Evolutionary conservation across 2,329 filamentous ascomycete genomes (phyloP), one percentile per base, ranked within the genome.

Genomic region (Fusarium solani-melongenae): DNA sequence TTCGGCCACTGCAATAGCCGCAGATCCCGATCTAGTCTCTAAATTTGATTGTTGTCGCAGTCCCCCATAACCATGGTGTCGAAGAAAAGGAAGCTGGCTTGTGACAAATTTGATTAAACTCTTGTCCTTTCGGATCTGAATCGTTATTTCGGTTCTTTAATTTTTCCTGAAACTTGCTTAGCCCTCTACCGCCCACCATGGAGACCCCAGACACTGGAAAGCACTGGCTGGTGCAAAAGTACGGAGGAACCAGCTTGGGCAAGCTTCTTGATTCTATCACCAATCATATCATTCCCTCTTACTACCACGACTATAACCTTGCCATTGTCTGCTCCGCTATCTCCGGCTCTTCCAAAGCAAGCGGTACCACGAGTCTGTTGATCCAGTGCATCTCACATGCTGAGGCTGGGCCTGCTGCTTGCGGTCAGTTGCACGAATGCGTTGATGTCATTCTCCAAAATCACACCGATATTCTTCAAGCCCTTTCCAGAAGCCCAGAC

Each of bases 301-400:
- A 46, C 22, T 46, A 2, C 22, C 41, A 46, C 5, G 41, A 65
- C n/a, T 61, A 65, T 17, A 41, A 53, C 17, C 56, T 65, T 3
- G 41, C 51, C 3, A n/a, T 65, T 6, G 56, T 65, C 1, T 65
- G 63, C 34, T 65, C 63, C 14, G 63, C 63, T 9, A 33, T 61
- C 34, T 61, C 56, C 0, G 44, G 56, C 3, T n/a, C 56, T 14
- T 61, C 63, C 44, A 65, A 65, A 34, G 58, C 56, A 11, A 61
- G 22, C 7, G 63, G 63, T 9, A 65, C 63, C 2, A 65, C 63
- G 17, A 65, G 56, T 12, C 7, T 61, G 4, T 29, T 65, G 17
- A 15, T 65, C 4, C 38, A 65, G n/a, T 46, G 41, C 22, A 46
- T 46, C 41, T 46, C 41, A 24, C 41, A 46, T 24, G 41, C 41